Evolutionary conservation across 2,329 filamentous ascomycete genomes (phyloP), one percentile per base, ranked within the genome.

Genomic region (Colletotrichum theobromicola): DNA sequence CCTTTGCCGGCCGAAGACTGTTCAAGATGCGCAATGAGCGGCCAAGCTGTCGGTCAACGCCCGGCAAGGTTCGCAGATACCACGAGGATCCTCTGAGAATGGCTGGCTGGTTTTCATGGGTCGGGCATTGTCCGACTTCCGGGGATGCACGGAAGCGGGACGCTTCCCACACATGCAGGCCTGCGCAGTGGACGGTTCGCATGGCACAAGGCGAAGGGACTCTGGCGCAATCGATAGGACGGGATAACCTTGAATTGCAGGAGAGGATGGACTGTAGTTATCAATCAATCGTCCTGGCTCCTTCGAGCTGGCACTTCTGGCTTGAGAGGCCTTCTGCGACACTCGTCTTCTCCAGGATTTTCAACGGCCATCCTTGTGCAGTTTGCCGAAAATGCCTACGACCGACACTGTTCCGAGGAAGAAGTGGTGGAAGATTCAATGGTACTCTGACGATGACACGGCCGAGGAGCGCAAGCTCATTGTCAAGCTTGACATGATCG

Each of bases 391-490:
- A 7, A 74, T 74, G 67, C 30, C 62, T 18, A 34, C 50, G 10
- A 35, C 55, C 10, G n/a, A 72, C 9, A 74, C 67, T 2, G 62
- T 74, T 10, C 72, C 67, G 9, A 46, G 72, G 10, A 42, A 76
- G 72, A 82, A 82, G 74, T 85, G 83, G 84, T 84, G 82, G 70
- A 79, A 84, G 53, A 79, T 85, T 55, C 83, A 87, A 70, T 90
- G 88, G 88, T 90, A 86, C 78, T 81, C 87, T 4, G 81, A 85
- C 35, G 81, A 87, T 15, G 90, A 91, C 74, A 88, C 82, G 1
- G 81, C 83, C 0, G 82, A 84, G 57, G 85, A 87, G 74, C 80
- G 82, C 7, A 79, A 76, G 8, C 85, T 87, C 34, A 77, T 87
- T 9, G 81, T 85, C 76, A 87, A 86, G 77, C 77, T 87, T 3